Evolutionary conservation across 768 basidiomycete genomes (phyloP).

Genomic region (Wakefieldia striispora): DNA sequence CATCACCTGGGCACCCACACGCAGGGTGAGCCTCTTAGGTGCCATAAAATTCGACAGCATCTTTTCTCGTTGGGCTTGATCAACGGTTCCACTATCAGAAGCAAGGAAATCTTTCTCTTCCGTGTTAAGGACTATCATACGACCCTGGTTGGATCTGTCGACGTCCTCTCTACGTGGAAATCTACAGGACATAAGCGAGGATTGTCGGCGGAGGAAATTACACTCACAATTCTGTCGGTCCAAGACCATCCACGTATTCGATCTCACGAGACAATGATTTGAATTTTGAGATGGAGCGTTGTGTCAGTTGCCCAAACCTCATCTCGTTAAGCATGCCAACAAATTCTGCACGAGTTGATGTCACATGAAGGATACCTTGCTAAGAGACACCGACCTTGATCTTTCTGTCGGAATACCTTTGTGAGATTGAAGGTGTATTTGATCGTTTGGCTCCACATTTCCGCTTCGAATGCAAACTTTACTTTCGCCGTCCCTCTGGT

Average conservation of each 20-base stretch:
- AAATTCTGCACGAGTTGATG: slow-evolving; percentile 57
- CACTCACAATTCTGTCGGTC: slow-evolving; percentile 85
- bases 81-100: slow-evolving; percentile 58
- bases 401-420: slow-evolving; percentile 92
- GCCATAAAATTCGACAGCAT: slow-evolving; percentile 93
- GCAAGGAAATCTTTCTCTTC: slow-evolving; percentile 54
- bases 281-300: slow-evolving; percentile 69
- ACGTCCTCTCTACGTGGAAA: slow-evolving; percentile 94
- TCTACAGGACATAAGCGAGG: slow-evolving; percentile 37
- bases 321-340: slow-evolving; percentile 98
- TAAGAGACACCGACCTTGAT: slow-evolving; percentile 59
- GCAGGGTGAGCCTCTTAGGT: slow-evolving; percentile 62
- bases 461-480: slow-evolving; percentile 92
- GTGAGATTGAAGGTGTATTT: slow-evolving; percentile 87
- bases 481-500: slow-evolving; percentile 54
- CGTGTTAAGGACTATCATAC: slow-evolving; percentile 61
- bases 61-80: slow-evolving; percentile 62
- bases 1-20: slow-evolving; percentile 88
- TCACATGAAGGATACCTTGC: neutral
- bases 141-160: slow-evolving; percentile 71
- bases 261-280: slow-evolving; percentile 66
- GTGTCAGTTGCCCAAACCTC: slow-evolving; percentile 79
- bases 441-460: slow-evolving; percentile 70
- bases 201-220: neutral
- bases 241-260: slow-evolving; percentile 74